Evolutionary conservation across 1,284 basidiomycete genomes (phyloP), one percentile per base, ranked within the genome.

Genomic region (Cerioporus squamosus): DNA sequence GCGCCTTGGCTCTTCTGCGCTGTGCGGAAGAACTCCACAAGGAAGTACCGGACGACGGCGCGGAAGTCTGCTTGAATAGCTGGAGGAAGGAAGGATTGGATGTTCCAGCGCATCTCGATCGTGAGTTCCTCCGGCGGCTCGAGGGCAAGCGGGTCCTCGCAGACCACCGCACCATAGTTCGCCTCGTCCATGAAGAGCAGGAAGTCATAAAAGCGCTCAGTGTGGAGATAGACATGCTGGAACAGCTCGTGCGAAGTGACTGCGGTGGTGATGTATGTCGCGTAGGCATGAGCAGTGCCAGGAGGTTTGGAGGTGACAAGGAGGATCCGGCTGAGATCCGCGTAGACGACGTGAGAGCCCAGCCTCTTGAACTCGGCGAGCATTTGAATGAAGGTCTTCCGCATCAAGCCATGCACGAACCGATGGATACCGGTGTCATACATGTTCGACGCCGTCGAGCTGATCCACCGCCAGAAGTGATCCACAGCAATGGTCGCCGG

Each of bases 401-500:
- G 88, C 97, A 99, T 99, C 51, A 99, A 83, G 9, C 95, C 93
- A 65, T 96, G 91, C 14, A 99, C 79, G 77, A 99, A 99, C 0
- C 92, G 88, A 72, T 98, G 95, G 6, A 99, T 81, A 51, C 94
- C 91, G 1, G 96, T 91, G 72, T 99, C 97, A 70, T 95, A 97
- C 80, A 99, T 87, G 59, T 89, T 85, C 31, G 95, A 93, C 3
- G 87, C 81, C 47, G 84, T 87, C 2, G 93, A 95, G 68, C 88
- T 93, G 62, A 97, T 85, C 97, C 97, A 99, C 31, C 97, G 83
- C 95, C 96, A 98, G 77, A 99, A 98, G 73, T 98, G 95, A 70
- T 97, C 94, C 51, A 93, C 83, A 0, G 84, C 82, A 7, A 92
- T 69, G 7, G 85, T 82, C 0, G 88, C 84, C 0, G 90, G 85